Evolutionary conservation across 805 yeast genomes (phyloP).

Genomic region (Schwanniomyces vanrijiae): DNA sequence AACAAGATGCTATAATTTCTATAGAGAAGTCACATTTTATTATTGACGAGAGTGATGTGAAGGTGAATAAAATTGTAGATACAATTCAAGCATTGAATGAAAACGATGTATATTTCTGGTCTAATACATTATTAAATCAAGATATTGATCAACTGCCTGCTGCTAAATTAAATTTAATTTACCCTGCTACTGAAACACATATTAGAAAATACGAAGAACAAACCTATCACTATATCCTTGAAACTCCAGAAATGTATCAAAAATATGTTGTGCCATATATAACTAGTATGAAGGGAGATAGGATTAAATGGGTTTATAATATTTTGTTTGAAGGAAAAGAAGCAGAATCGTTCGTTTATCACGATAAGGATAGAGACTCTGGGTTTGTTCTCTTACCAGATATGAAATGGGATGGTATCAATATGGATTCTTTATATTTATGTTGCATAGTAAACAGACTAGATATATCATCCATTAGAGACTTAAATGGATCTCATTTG

Average conservation of each 20-base stretch:
- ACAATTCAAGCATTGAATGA: constrained; percentile 45
- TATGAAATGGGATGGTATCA: constrained; percentile 91
- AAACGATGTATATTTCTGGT: constrained; percentile 90
- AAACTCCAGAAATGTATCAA: constrained; percentile 77
- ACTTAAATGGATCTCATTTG: constrained; percentile 59
- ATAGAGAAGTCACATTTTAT: constrained; percentile 73
- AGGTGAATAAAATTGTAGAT: constrained; percentile 14
- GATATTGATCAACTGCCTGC: constrained; percentile 50
- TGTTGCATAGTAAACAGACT: constrained; percentile 71
- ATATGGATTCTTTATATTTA: constrained; percentile 69
- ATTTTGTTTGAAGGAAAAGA: constrained; percentile 82
- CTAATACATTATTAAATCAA: constrained; percentile 51
- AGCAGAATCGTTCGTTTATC: constrained; percentile 72
- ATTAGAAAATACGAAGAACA: constrained; percentile 72
- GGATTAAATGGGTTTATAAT: constrained; percentile 88
- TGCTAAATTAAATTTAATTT: constrained; percentile 73
- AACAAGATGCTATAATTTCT: constrained; percentile 62
- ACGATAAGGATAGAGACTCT: constrained; percentile 51
- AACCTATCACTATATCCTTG: constrained; percentile 60
- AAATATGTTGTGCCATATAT: constrained; percentile 72
- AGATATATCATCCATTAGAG: constrained; percentile 75
- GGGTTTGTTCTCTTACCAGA: constrained; percentile 87
- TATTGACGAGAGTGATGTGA: constrained; percentile 16
- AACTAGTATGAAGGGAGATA: constrained; percentile 67
- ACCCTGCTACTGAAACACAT: constrained; percentile 88